A percentile compares a stretch with the other conserved stretches of the same genome.
phyloP scores from a whole-genome alignment of 139 green algal species.

The Desmodesmus armatus region DNA sequence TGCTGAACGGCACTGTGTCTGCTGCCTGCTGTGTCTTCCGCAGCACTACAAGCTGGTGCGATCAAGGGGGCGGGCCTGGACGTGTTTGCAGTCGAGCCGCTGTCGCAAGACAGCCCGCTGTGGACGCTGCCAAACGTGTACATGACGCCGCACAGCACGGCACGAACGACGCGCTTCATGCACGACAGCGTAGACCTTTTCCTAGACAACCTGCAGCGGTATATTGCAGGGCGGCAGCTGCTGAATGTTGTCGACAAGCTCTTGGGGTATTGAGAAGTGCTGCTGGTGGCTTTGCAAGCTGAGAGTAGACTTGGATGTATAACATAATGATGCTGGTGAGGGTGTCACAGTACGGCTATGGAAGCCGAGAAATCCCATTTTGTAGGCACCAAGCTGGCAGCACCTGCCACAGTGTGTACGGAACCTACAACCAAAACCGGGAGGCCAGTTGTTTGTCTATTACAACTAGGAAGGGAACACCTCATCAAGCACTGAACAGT shows the following conservation, averaged over 20 bases:
- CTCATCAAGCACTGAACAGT: no score
- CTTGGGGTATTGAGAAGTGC: slow-evolving; percentile 67
- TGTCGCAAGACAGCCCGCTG: slow-evolving; percentile 72
- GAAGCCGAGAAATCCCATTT: no score
- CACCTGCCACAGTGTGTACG: no score
- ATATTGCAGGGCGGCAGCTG: slow-evolving; percentile 63
- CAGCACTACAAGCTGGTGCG: slow-evolving; percentile 63
- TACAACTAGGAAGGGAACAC: no score
- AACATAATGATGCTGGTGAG: no score
- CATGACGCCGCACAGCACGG: slow-evolving; percentile 75
- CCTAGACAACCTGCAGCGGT: slow-evolving; percentile 61
- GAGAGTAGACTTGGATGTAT: no score
- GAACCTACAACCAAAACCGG: no score
- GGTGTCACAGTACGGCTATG: no score
- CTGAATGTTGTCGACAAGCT: slow-evolving; percentile 80
- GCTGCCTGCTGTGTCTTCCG: not conserved
- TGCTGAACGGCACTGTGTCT: not conserved
- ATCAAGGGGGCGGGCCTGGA: slow-evolving; percentile 85
- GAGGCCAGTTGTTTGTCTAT: no score
- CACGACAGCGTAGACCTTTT: slow-evolving; percentile 65
- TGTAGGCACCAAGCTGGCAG: no score
- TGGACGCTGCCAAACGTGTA: slow-evolving; percentile 83
- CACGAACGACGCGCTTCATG: slow-evolving; percentile 53
- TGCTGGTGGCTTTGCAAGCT: no score
- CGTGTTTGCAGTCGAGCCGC: slow-evolving; percentile 80